Conservation (phyloP, 2,329 filamentous ascomycete genomes). For the Metarhizium guizhouense region DNA sequence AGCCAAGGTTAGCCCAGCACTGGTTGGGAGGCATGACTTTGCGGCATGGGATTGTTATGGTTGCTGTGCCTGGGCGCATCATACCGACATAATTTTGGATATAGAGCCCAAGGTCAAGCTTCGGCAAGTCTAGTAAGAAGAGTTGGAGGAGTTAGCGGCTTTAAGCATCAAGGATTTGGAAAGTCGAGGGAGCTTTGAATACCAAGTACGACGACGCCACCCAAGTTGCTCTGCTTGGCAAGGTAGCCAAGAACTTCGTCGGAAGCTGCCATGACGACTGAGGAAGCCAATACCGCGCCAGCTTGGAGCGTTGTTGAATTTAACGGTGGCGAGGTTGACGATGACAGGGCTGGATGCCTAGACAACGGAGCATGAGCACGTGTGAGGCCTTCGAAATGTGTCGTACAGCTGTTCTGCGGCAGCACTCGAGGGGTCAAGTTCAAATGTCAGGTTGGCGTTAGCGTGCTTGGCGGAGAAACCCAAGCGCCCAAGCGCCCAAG, state of each 20-base stretch:
- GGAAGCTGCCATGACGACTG: slow-evolving; percentile 25
- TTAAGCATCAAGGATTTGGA: background rate
- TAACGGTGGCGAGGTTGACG: background rate
- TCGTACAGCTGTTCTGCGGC: background rate
- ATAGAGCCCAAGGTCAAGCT: slow-evolving; percentile 86
- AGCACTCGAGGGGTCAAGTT: too few relatives aligned
- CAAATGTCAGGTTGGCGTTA: too few relatives aligned
- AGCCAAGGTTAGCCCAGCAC: background rate
- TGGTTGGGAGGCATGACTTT: background rate
- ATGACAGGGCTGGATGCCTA: background rate
- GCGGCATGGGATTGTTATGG: background rate
- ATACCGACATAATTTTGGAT: slow-evolving; percentile 80
- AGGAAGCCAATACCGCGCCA: background rate
- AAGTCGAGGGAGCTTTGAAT: slow-evolving; percentile 2
- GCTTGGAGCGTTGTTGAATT: background rate
- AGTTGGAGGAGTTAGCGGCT: background rate
- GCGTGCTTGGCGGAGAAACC: too few relatives aligned
- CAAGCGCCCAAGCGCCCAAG: too few relatives aligned
- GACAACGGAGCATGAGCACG: background rate
- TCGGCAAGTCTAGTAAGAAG: slow-evolving; percentile 55
- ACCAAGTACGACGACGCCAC: slow-evolving; percentile 40
- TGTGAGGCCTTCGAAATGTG: background rate
- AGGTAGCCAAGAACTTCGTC: slow-evolving; percentile 32
- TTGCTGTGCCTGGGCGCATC: slow-evolving; percentile 8
- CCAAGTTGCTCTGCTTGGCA: slow-evolving; percentile 35